phyloP scores from a whole-genome alignment of 2,329 filamentous ascomycete species.

The Fusarium domesticum region DNA sequence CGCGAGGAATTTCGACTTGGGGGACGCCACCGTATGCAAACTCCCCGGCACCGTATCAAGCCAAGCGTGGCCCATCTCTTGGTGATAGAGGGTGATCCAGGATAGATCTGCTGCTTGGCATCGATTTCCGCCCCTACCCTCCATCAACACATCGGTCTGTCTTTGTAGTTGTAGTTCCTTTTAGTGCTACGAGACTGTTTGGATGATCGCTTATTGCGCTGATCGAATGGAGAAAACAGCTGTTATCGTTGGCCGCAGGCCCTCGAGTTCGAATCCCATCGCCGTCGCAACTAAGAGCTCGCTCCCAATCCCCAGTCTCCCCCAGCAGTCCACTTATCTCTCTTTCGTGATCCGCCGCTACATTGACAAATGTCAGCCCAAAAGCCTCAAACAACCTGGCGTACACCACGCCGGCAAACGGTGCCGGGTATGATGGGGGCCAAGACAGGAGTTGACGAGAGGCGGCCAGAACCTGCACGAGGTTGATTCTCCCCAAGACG shows the following conservation, averaged over 20 bases:
- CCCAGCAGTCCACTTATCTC: too few species aligned
- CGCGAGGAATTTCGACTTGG: constrained; percentile 9
- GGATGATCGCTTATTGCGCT: too few species aligned
- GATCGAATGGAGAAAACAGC: too few species aligned
- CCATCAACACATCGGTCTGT: too few species aligned
- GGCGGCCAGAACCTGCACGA: background rate
- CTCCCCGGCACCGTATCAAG: constrained; percentile 20
- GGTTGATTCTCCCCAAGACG: constrained; percentile 2
- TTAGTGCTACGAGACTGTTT: too few species aligned
- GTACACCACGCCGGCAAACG: constrained; percentile 2
- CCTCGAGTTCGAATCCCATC: too few species aligned
- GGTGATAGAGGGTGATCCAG: constrained; percentile 8
- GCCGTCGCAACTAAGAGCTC: too few species aligned
- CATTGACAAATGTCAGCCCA: background rate
- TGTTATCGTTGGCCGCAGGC: too few species aligned
- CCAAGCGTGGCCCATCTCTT: constrained; percentile 12
- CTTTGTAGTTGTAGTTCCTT: too few species aligned
- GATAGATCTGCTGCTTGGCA: constrained; percentile 17
- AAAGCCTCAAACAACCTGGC: constrained; percentile 7
- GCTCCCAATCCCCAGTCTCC: too few species aligned
- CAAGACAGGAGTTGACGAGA: constrained; percentile 7
- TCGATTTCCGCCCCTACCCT: constrained; percentile 7
- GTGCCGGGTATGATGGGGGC: constrained; percentile 15
- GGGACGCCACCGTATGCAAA: constrained; percentile 13
- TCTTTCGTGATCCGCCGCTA: background rate